phyloP scores from a whole-genome alignment of 495 filamentous ascomycete genomes.

The Penicillium bialowiezense region DNA sequence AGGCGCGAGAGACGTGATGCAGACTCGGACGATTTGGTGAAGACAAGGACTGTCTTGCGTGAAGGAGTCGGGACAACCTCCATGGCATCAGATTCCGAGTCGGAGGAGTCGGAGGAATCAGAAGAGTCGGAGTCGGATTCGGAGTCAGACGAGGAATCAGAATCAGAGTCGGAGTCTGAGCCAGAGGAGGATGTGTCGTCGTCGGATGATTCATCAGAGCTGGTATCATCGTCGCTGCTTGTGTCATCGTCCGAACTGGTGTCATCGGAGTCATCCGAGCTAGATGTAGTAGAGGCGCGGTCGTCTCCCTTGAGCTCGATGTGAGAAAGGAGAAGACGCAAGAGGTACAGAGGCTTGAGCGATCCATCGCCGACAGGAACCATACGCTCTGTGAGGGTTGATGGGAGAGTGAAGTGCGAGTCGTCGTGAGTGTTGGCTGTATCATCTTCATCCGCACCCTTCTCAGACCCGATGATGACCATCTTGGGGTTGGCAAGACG shows the following conservation, averaged over 20 bases:
- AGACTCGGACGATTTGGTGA: conserved; percentile 83
- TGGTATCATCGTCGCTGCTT: conserved; percentile 26
- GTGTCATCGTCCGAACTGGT: conserved; percentile 25
- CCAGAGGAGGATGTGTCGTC: conserved; percentile 25
- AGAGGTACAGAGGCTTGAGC: conserved; percentile 81
- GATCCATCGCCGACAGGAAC: conserved; percentile 70
- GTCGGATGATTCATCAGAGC: conserved; percentile 30
- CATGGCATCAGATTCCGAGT: conserved; percentile 23
- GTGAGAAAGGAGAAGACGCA: conserved; percentile 38
- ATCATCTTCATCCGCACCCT: conserved; percentile 29
- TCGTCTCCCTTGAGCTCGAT: conserved; percentile 29
- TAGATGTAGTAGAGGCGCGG: conserved; percentile 5
- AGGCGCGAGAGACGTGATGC: conserved; percentile 78
- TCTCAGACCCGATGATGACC: conserved; percentile 63
- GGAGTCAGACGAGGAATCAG: conserved; percentile 24
- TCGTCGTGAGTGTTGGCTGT: conserved; percentile 18
- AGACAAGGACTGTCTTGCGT: conserved; percentile 61
- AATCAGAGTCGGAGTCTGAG: conserved; percentile 27
- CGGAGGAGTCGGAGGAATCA: conserved; percentile 21
- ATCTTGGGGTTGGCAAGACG: conserved; percentile 72
- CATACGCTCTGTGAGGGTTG: conserved; percentile 66
- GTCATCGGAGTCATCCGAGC: conserved; percentile 29
- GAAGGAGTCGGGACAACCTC: conserved; percentile 22
- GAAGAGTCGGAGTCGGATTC: conserved; percentile 23
- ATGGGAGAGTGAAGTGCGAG: conserved; percentile 59